phyloP scores from a whole-genome alignment of 768 basidiomycete genomes.

The Russula emetica region DNA sequence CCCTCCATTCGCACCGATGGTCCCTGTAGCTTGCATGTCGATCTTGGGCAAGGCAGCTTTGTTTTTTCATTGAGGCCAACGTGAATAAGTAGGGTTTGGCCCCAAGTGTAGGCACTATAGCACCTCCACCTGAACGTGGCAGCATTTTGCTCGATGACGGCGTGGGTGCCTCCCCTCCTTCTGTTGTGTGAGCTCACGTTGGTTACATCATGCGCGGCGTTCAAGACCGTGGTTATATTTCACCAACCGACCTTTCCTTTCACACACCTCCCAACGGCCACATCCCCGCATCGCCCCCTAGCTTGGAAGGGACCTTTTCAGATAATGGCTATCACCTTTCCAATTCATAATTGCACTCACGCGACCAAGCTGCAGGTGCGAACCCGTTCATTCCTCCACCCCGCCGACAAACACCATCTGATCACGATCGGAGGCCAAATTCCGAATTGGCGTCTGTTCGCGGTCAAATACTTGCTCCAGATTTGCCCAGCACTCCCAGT shows the following conservation, averaged over 20 bases:
- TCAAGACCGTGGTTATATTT: slow-evolving; percentile 50
- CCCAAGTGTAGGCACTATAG: slow-evolving; percentile 93
- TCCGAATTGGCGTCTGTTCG: slow-evolving; percentile 60
- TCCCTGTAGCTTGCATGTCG: slow-evolving; percentile 96
- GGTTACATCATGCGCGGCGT: slow-evolving; percentile 57
- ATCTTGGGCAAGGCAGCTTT: slow-evolving; percentile 96
- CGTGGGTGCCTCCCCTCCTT: slow-evolving; percentile 42
- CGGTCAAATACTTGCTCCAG: slow-evolving; percentile 55
- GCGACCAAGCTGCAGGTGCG: slow-evolving; percentile 66
- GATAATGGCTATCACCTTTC: slow-evolving; percentile 33
- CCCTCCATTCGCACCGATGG: too few species aligned
- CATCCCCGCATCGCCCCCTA: slow-evolving; percentile 43
- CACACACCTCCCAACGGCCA: slow-evolving; percentile 49
- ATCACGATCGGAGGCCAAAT: slow-evolving; percentile 61
- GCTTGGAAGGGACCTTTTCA: slow-evolving; percentile 30
- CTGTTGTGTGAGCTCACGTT: slow-evolving; percentile 46
- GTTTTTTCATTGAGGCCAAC: slow-evolving; percentile 99
- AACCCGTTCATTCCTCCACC: slow-evolving; percentile 75
- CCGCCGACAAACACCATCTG: slow-evolving; percentile 55
- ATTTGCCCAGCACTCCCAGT: slow-evolving; percentile 64
- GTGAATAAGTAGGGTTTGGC: slow-evolving; percentile 99
- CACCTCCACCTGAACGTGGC: slow-evolving; percentile 95
- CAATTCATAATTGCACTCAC: slow-evolving; percentile 40
- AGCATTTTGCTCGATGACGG: slow-evolving; percentile 90
- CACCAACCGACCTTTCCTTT: slow-evolving; percentile 61